Base-by-base conservation (phyloP, 352 stramenopile species). In the Thalassiosira allenii region DNA sequence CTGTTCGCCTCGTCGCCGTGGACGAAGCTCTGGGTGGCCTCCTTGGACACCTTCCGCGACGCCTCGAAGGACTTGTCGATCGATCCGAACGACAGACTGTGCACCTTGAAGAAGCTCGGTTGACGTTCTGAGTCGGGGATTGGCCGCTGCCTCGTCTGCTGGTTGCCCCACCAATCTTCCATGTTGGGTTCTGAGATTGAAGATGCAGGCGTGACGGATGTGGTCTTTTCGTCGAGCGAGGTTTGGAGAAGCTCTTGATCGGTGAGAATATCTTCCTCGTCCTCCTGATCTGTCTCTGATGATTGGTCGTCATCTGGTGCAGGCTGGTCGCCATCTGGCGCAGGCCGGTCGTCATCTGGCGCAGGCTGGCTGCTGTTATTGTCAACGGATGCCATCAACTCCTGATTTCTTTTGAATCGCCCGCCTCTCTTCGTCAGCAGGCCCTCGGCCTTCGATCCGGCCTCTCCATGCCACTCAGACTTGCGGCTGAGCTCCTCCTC, bases 401-500 rank as follows among this genome's bases (percentile, higher is more conserved):
- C n/a, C n/a, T n/a, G n/a, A n/a, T 54, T 8, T 17, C 37, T 8
- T 54, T 54, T 54, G n/a, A 54, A 54, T 9, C 44, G 44, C 9
- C 44, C 44, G 20, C 44, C 44, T 25, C 44, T 54, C 44, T 54
- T 25, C 6, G 9, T 54, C n/a, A n/a, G n/a, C n/a, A n/a, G n/a
- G n/a, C n/a, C n/a, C n/a, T n/a, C n/a, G n/a, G n/a, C n/a, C n/a
- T n/a, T n/a, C n/a, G n/a, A n/a, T n/a, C n/a, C n/a, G n/a, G n/a
- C n/a, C n/a, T n/a, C 11, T 23, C n/a, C 4, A 2, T 67, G 58
- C 58, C 58, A 67, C 20, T 67, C 58, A 17, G 37, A 67, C 47
- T 59, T 52, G 43, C 63, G 63, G 32, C 30, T 72, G 2, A 14
- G 2, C 23, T 72, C 63, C 41, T 51, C 29, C 8, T 72, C 43